phyloP scores from a whole-genome alignment of 768 basidiomycete species.

The Auricularia heimuer region DNA sequence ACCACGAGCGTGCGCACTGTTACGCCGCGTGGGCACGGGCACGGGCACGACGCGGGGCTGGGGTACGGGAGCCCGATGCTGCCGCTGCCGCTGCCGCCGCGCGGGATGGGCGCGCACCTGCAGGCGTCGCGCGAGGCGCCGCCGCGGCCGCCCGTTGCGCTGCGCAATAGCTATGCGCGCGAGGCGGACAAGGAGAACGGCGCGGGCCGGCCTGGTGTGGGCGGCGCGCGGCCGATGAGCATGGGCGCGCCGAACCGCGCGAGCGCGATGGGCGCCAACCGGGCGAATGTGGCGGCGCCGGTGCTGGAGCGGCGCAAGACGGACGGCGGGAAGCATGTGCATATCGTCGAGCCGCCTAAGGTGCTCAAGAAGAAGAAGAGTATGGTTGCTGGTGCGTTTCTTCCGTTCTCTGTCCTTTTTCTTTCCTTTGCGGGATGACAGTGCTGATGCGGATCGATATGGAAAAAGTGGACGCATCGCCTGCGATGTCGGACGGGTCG shows the following conservation, averaged over 20 bases:
- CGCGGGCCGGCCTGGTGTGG: not conserved
- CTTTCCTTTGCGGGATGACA: not conserved
- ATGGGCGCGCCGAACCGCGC: not conserved
- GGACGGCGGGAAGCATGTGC: conserved; percentile 29
- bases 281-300: conserved; percentile 5
- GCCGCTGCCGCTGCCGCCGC: not conserved
- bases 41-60: not conserved
- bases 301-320: conserved; percentile 6
- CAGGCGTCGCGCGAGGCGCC: not conserved
- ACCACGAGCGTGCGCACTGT: not conserved
- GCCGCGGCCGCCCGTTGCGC: conserved; percentile 24
- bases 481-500: conserved; percentile 39
- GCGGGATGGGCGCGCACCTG: not conserved
- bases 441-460: not conserved
- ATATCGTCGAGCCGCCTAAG: conserved; percentile 30
- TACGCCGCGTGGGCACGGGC: not conserved
- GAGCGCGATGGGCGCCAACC: conserved; percentile 3
- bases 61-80: not conserved
- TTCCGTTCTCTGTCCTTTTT: not conserved
- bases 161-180: conserved; percentile 30
- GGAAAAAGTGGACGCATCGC: conserved; percentile 17
- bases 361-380: conserved; percentile 3
- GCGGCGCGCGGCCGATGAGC: not conserved
- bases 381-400: not conserved
- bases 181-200: conserved; percentile 53